These are phyloP conservation scores for Hymenoscyphus scutula DNA, from an alignment of 2,329 filamentous ascomycete genomes.

Conservation along the genomic window DNA sequence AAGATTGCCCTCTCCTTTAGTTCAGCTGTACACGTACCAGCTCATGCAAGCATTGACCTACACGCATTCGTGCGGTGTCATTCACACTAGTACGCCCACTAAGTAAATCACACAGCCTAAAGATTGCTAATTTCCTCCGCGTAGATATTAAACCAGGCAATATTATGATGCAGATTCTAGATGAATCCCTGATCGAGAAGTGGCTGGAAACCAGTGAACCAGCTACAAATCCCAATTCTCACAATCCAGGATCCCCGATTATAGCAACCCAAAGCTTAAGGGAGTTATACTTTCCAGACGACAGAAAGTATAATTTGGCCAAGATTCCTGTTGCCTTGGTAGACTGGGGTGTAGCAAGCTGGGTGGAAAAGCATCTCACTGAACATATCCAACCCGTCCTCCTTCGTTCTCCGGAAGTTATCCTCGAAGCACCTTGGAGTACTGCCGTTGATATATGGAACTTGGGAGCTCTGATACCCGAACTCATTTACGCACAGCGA, in stretches of 20 bases:
- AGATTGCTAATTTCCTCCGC: background rate
- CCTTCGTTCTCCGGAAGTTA: background rate
- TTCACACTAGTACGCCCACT: background rate
- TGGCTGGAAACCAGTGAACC: background rate
- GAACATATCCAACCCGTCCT: background rate
- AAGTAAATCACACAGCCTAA: background rate
- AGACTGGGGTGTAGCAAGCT: conserved; percentile 1
- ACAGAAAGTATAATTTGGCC: background rate
- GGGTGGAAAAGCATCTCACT: background rate
- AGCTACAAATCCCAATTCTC: background rate
- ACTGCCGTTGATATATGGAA: background rate
- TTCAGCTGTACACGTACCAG: background rate
- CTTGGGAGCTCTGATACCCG: background rate
- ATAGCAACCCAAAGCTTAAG: background rate
- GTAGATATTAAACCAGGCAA: background rate
- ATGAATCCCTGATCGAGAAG: background rate
- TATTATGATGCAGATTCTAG: background rate
- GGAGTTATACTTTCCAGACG: background rate
- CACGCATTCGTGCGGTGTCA: background rate
- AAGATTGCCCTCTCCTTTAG: background rate
- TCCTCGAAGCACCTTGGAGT: background rate
- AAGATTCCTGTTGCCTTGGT: background rate
- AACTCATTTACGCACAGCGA: background rate
- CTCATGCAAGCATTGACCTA: background rate
- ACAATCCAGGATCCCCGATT: background rate